These are phyloP conservation scores for Arabis alpina DNA, from an alignment of 345 rosid genomes.

Conservation along the genomic window DNA sequence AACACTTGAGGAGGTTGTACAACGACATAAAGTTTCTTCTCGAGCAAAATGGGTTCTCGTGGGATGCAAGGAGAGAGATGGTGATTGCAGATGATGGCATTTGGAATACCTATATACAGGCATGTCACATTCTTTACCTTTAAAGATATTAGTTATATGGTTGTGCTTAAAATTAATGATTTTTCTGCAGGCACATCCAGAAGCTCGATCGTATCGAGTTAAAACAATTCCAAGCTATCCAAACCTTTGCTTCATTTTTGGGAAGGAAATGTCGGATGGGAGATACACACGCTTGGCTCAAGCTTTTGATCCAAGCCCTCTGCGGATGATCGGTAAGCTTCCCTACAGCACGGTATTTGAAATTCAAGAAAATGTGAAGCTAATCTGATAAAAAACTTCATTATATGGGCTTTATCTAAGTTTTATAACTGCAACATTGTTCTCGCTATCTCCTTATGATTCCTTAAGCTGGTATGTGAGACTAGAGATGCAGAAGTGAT, in stretches of 20 bases:
- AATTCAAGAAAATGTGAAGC: neutral
- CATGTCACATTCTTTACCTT: conserved; percentile 37
- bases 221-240: conserved; percentile 77
- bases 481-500: neutral
- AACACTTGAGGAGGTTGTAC: conserved; percentile 80
- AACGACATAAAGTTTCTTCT: conserved; percentile 72
- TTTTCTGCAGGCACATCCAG: conserved; percentile 73
- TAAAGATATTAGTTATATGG: conserved; percentile 12
- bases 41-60: conserved; percentile 68
- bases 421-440: neutral
- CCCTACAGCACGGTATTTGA: conserved; percentile 3
- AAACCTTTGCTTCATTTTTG: conserved; percentile 74
- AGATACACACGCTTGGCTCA: conserved; percentile 74
- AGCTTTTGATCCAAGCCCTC: conserved; percentile 46
- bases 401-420: conserved; percentile 12
- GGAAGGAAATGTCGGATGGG: conserved; percentile 61
- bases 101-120: conserved; percentile 80
- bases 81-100: conserved; percentile 72
- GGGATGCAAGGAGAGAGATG: conserved; percentile 80
- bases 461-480: neutral
- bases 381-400: conserved; percentile 6
- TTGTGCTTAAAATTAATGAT: conserved; percentile 28
- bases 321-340: conserved; percentile 57
- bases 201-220: conserved; percentile 81
- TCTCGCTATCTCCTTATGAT: neutral